A percentile compares a stretch with the other conserved stretches of the same genome.
Evolutionary conservation across 2,329 filamentous ascomycete genomes (phyloP).

Genomic region (Beauveria scarabaeidicola): DNA sequence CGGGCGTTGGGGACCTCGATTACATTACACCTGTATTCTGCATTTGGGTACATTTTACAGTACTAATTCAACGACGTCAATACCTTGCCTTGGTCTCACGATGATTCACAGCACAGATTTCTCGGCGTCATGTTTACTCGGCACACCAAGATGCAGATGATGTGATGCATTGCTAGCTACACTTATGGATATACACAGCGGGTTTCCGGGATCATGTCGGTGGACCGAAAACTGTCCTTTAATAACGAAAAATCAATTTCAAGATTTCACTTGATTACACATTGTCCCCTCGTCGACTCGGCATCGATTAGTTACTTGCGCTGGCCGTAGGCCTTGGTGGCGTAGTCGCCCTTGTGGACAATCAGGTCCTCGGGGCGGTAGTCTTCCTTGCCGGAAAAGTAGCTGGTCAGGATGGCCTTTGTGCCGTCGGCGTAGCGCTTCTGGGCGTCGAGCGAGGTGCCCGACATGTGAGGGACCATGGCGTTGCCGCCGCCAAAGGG

Average conservation of each 20-base stretch:
- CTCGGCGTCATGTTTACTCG: too few species aligned
- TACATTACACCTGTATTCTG: background rate
- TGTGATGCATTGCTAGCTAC: constrained; percentile 7
- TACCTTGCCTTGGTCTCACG: background rate
- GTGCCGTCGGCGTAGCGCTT: constrained; percentile 79
- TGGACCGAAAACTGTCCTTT: background rate
- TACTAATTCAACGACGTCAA: background rate
- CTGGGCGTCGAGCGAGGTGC: constrained; percentile 97
- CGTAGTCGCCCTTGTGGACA: constrained; percentile 82
- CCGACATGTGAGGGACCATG: constrained; percentile 98
- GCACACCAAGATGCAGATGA: background rate
- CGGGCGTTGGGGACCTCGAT: constrained; percentile 2
- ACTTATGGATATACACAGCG: constrained; percentile 7
- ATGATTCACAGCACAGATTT: too few species aligned
- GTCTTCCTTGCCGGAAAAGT: constrained; percentile 79
- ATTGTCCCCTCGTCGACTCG: background rate
- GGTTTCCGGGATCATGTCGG: constrained; percentile 9
- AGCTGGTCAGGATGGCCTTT: constrained; percentile 85
- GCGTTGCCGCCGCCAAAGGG: constrained; percentile 95
- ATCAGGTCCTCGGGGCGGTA: constrained; percentile 90
- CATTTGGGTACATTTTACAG: background rate
- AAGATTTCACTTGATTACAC: background rate
- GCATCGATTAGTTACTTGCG: constrained; percentile 34
- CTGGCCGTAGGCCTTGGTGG: constrained; percentile 87
- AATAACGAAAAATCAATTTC: background rate